Evolutionary conservation across 768 basidiomycete genomes (phyloP).

Genomic region (Boletus reticuloceps): DNA sequence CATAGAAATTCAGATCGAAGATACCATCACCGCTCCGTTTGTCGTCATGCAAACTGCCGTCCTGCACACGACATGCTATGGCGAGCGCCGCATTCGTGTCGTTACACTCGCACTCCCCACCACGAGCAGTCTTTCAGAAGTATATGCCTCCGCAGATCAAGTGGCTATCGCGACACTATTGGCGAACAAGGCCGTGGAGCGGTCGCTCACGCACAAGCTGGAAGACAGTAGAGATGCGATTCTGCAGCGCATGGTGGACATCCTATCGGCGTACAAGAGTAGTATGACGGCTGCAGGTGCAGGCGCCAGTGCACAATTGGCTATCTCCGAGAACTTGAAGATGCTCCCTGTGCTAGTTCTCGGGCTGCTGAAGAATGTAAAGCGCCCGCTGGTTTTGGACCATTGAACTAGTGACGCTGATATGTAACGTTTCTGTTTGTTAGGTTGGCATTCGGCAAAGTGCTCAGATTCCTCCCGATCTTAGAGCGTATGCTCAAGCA

Average conservation of each 20-base stretch:
- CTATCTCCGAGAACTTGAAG: slow-evolving; percentile 91
- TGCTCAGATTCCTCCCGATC: slow-evolving; percentile 94
- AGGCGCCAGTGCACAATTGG: slow-evolving; percentile 91
- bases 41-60: slow-evolving; percentile 95
- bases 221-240: slow-evolving; percentile 89
- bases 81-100: slow-evolving; percentile 90
- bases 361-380: slow-evolving; percentile 90
- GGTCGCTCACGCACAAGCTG: slow-evolving; percentile 77
- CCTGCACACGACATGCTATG: slow-evolving; percentile 91
- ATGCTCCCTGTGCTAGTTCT: slow-evolving; percentile 89
- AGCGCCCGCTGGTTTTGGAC: slow-evolving; percentile 22
- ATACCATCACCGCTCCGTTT: slow-evolving; percentile 85
- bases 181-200: slow-evolving; percentile 92
- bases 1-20: slow-evolving; percentile 95
- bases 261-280: slow-evolving; percentile 86
- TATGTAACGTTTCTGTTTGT: background rate
- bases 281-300: slow-evolving; percentile 94
- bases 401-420: background rate
- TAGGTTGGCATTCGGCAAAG: slow-evolving; percentile 95
- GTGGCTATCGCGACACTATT: slow-evolving; percentile 80
- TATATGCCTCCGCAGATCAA: slow-evolving; percentile 90
- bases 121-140: slow-evolving; percentile 81
- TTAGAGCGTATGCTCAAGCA: slow-evolving; percentile 92
- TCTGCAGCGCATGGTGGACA: slow-evolving; percentile 79
- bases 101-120: slow-evolving; percentile 86